Percentiles rank a stretch among this genome's conserved stretches.
phyloP scores from a whole-genome alignment of 495 filamentous ascomycete genomes.

The Neurospora sp. region DNA sequence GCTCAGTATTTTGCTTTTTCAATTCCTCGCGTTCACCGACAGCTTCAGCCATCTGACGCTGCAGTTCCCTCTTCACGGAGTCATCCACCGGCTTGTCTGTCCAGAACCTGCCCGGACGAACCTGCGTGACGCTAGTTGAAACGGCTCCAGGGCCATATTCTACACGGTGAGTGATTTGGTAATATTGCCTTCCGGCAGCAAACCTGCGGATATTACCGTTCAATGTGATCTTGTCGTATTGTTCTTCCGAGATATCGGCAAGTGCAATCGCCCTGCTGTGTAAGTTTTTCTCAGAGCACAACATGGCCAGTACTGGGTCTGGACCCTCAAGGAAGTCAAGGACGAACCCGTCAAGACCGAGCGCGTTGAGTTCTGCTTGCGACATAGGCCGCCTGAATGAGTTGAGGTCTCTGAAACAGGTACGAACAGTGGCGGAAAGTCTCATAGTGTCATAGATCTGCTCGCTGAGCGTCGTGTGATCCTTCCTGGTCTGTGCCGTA shows the following conservation, averaged over 20 bases:
- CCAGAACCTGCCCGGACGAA: constrained; percentile 55
- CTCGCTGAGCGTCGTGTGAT: constrained; percentile 55
- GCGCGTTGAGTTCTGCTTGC: constrained; percentile 36
- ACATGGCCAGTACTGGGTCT: constrained; percentile 74
- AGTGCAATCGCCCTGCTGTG: constrained; percentile 57
- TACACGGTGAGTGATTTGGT: constrained; percentile 49
- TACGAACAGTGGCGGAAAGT: constrained; percentile 52
- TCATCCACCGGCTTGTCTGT: constrained; percentile 65
- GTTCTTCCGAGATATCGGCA: constrained; percentile 50
- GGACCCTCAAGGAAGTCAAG: constrained; percentile 71
- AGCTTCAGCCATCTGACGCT: constrained; percentile 25
- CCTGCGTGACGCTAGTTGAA: constrained; percentile 49
- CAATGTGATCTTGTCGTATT: constrained; percentile 49
- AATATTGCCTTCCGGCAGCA: constrained; percentile 50
- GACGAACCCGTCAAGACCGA: constrained; percentile 73
- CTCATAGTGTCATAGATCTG: too few relatives aligned
- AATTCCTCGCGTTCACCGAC: constrained; percentile 27
- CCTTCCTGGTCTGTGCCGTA: constrained; percentile 60
- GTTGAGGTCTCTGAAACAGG: constrained; percentile 16
- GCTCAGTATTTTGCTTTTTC: constrained; percentile 5
- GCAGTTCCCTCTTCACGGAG: constrained; percentile 42
- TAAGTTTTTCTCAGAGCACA: constrained; percentile 58
- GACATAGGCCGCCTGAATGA: constrained; percentile 48
- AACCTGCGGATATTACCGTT: constrained; percentile 43
- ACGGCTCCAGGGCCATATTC: constrained; percentile 65